phyloP scores from a whole-genome alignment of 306 rosid genomes.

The Albizia julibrissin region DNA sequence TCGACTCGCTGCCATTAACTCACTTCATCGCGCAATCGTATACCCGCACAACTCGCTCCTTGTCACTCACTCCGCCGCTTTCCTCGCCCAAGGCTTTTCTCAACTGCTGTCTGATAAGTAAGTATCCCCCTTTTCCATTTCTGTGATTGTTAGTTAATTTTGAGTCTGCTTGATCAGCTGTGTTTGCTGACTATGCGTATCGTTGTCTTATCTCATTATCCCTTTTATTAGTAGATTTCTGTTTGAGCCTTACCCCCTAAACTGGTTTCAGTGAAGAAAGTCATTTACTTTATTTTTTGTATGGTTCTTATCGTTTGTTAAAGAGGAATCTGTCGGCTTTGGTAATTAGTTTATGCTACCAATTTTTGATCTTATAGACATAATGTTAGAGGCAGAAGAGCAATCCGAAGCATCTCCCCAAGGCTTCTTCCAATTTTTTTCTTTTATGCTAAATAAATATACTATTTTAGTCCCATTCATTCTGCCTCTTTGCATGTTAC shows the following conservation, averaged over 20 bases:
- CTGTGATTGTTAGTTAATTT: neutral
- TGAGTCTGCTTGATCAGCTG: neutral
- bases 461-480: neutral
- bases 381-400: neutral
- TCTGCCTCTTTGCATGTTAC: neutral
- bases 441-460: neutral
- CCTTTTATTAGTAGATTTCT: neutral
- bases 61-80: constrained; percentile 84
- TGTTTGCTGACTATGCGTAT: neutral
- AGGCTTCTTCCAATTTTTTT: neutral
- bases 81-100: constrained; percentile 80
- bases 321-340: neutral
- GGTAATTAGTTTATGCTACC: neutral
- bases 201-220: neutral
- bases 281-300: neutral
- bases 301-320: neutral
- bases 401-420: neutral
- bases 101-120: constrained; percentile 90
- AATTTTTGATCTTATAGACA: neutral
- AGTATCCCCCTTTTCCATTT: neutral
- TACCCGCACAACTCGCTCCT: constrained; percentile 86
- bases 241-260: neutral
- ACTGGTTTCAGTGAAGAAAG: neutral
- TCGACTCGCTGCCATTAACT: constrained; percentile 71
- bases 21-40: constrained; percentile 85